These are phyloP conservation scores for Plasmodium reichenowi DNA, from an alignment of 169 alveolate species.

Conservation along the genomic window DNA sequence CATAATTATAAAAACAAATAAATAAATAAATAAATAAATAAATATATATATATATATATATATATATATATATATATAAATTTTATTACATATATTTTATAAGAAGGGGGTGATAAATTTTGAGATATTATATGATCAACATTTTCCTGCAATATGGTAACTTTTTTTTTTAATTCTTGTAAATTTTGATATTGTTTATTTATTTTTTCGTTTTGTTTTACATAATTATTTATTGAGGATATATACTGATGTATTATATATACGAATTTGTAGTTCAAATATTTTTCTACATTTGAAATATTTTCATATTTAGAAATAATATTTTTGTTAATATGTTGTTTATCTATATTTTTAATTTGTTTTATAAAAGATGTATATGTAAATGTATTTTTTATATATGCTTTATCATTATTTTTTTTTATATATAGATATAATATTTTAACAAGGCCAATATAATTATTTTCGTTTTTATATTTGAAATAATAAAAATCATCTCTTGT, in stretches of 20 bases:
- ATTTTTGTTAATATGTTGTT: slow-evolving; percentile 7
- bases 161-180: background rate
- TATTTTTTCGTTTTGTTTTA: slow-evolving; percentile 13
- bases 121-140: background rate
- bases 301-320: slow-evolving; percentile 53
- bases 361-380: slow-evolving; percentile 4
- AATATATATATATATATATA: slow-evolving; percentile 1
- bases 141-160: background rate
- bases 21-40: background rate
- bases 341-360: slow-evolving; percentile 2
- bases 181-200: background rate
- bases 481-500: slow-evolving; percentile 29
- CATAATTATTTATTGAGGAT: slow-evolving; percentile 43
- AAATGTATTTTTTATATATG: slow-evolving; percentile 15
- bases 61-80: background rate
- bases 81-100: background rate
- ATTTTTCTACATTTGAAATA: slow-evolving; percentile 46
- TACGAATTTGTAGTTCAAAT: slow-evolving; percentile 23
- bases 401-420: slow-evolving; percentile 18
- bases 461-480: slow-evolving; percentile 25
- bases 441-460: slow-evolving; percentile 28
- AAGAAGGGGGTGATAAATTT: background rate
- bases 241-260: slow-evolving; percentile 7
- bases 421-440: slow-evolving; percentile 54
- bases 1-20: background rate